phyloP scores from a whole-genome alignment of 2,329 filamentous ascomycete species.

The Fusarium subglutinans region DNA sequence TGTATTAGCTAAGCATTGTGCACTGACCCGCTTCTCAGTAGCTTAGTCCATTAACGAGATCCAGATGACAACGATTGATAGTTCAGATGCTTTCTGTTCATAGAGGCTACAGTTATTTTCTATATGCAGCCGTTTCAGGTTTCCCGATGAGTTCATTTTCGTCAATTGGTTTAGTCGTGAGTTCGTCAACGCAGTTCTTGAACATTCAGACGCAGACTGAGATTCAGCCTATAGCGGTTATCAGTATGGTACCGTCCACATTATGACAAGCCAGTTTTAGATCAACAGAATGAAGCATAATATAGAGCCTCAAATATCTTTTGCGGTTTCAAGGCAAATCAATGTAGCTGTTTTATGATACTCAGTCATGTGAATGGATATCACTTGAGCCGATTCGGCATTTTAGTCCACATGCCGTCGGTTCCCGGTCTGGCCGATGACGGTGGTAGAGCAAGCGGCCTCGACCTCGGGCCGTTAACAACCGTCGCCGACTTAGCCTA shows the following conservation, averaged over 20 bases:
- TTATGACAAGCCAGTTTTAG: background rate
- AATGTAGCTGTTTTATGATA: background rate
- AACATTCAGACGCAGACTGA: background rate
- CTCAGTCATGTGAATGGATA: conserved; percentile 21
- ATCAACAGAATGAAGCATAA: background rate
- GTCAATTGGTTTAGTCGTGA: background rate
- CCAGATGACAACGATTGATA: background rate
- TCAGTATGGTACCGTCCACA: background rate
- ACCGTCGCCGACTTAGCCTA: conserved; percentile 43
- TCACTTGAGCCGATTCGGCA: conserved; percentile 33
- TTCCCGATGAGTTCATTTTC: background rate
- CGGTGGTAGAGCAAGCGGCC: conserved; percentile 34
- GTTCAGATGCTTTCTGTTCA: background rate
- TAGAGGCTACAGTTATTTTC: background rate
- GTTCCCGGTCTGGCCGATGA: conserved; percentile 43
- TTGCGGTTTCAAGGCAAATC: background rate
- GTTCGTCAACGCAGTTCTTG: background rate
- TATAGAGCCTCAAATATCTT: background rate
- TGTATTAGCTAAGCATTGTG: background rate
- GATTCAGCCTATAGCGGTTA: background rate
- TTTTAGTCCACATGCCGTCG: conserved; percentile 26
- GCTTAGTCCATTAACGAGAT: background rate
- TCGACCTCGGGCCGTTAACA: conserved; percentile 53
- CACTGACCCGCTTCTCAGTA: background rate
- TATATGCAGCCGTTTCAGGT: background rate